Percentiles rank a stretch among this genome's conserved stretches.
phyloP scores from a whole-genome alignment of 495 filamentous ascomycete species.

The Tirmania nivea region DNA sequence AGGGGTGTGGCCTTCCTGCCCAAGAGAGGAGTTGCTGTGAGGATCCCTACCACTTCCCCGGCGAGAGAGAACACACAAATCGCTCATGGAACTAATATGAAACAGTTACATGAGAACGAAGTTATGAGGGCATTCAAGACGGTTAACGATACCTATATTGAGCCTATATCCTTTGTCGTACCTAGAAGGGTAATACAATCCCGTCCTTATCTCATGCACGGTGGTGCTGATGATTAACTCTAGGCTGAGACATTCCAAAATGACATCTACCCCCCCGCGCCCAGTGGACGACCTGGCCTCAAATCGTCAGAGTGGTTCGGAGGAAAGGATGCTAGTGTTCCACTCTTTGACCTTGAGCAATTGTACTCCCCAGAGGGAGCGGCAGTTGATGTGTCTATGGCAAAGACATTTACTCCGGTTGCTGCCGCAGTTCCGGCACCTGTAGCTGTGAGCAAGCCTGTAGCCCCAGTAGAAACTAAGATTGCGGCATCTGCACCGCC shows the following conservation, averaged over 20 bases:
- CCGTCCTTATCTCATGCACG: background rate
- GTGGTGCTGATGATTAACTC: background rate
- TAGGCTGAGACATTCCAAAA: slow-evolving; percentile 91
- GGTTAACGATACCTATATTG: slow-evolving; percentile 78
- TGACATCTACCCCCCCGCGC: slow-evolving; percentile 78
- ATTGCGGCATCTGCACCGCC: slow-evolving; percentile 5
- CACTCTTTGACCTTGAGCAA: slow-evolving; percentile 82
- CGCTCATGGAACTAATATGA: slow-evolving; percentile 8
- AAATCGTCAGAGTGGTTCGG: slow-evolving; percentile 62
- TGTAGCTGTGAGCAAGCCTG: slow-evolving; percentile 13
- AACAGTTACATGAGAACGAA: slow-evolving; percentile 75
- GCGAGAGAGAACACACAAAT: no score
- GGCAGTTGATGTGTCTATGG: slow-evolving; percentile 26
- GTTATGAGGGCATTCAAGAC: slow-evolving; percentile 92
- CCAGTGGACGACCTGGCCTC: slow-evolving; percentile 56
- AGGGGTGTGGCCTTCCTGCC: slow-evolving; percentile 87
- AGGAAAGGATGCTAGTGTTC: slow-evolving; percentile 60
- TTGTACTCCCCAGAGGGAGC: slow-evolving; percentile 56
- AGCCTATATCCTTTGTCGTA: slow-evolving; percentile 93
- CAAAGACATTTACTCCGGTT: slow-evolving; percentile 21
- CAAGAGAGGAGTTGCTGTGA: slow-evolving; percentile 75
- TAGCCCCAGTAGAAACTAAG: background rate
- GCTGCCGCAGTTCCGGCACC: slow-evolving; percentile 20
- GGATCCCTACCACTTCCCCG: background rate
- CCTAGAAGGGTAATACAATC: slow-evolving; percentile 32